Evolutionary conservation across 139 green algal species (phyloP).

Genomic region (Tetradesmus lagerheimii): DNA sequence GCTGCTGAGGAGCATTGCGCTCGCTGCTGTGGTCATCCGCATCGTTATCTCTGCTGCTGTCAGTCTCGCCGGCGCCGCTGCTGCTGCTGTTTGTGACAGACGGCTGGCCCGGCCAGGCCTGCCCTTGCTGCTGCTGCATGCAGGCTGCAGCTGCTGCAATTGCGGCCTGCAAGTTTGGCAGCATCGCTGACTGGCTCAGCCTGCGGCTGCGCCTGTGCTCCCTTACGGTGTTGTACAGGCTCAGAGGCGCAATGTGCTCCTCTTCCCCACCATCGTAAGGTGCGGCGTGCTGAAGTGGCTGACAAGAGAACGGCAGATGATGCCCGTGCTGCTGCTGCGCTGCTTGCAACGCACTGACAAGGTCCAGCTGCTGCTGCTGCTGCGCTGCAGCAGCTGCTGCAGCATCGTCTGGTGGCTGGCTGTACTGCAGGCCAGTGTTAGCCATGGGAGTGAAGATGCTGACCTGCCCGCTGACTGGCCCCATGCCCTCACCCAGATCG

Average conservation of each 20-base stretch:
- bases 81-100: background rate
- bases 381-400: background rate
- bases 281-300: background rate
- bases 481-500: background rate
- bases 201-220: constrained; percentile 23
- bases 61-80: background rate
- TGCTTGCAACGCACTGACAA: background rate
- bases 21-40: background rate
- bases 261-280: background rate
- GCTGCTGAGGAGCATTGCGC: background rate
- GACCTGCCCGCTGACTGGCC: background rate
- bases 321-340: background rate
- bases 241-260: constrained; percentile 35
- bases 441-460: background rate
- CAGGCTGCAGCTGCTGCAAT: constrained; percentile 28
- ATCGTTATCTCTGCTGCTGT: background rate
- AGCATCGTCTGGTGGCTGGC: background rate
- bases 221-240: constrained; percentile 5
- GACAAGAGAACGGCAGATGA: no score
- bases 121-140: constrained; percentile 14
- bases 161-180: constrained; percentile 7
- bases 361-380: background rate
- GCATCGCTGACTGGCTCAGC: background rate
- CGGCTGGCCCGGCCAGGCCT: background rate
- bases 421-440: background rate